Base-by-base conservation (phyloP, 1,139 yeast species). In the Wickerhamomyces sp. region DNA sequence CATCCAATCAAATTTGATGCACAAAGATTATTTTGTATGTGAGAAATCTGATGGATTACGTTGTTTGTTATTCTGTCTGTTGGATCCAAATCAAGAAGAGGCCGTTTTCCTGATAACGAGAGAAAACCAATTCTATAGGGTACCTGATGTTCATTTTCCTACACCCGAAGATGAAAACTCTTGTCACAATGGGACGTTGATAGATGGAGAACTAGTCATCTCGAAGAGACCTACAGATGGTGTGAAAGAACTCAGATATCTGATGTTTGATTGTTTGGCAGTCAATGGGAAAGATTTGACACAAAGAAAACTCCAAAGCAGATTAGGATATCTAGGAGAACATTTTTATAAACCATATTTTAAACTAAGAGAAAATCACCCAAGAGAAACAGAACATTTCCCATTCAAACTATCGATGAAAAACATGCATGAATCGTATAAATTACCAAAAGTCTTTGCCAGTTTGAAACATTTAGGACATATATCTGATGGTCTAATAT, bases 41-140 rank as follows among this genome's bases (percentile, higher is more conserved):
- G 99, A 94, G 61, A 94, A 94, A 63, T 81, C 95, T 0, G 99
- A 94, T 65, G 99, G 99, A 0, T 70, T 93, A 45, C 72, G 99
- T 46, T 88, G 95, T 50, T 68, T 93, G 41, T 66, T 85, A 62
- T 71, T 84, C 48, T 76, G 84, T 6, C 65, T 84, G 38, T 70
- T 88, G 59, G 91, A 86, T 59, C 83, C 89, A 2, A 79, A 88
- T 4, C 84, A 83, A 18, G 91, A 84, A 58, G 93, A 78, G 53
- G 82, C 81, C n/a, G 87, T 74, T 61, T 91, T 71, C 69, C 75
- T 79, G 54, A 84, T 94, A 43, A 93, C 95, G 34, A 73, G 99
- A 58, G 94, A 85, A 55, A 88, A 90, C 61, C 95, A 91, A 52
- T 93, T 84, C 63, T 86, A 78, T 59, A 78, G 82, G 64, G 76